phyloP scores from a whole-genome alignment of 2,329 filamentous ascomycete species.

The Plenodomus tracheiphilus region DNA sequence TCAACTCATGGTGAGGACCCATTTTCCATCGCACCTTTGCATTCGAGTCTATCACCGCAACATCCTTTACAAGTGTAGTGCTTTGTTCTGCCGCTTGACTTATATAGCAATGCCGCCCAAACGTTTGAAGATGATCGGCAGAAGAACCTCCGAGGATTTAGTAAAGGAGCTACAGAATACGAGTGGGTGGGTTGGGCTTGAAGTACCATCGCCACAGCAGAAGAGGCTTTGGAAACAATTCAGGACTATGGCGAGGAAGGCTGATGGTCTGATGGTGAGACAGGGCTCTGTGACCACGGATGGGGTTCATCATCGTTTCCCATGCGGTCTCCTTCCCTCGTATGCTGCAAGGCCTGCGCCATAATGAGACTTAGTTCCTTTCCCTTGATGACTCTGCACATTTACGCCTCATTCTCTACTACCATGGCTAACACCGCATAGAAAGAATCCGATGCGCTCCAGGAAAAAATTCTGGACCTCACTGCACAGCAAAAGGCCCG shows the following conservation, averaged over 20 bases:
- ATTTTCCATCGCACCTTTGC: neutral
- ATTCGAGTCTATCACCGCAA: neutral
- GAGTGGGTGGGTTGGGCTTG: neutral
- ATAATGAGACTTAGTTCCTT: neutral
- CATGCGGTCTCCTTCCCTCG: neutral
- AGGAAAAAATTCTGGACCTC: conserved; percentile 37
- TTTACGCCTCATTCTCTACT: neutral
- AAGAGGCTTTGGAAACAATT: neutral
- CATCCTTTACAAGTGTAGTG: neutral
- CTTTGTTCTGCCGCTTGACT: neutral
- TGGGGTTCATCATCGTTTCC: neutral
- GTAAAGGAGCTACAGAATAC: neutral
- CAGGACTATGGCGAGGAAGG: neutral
- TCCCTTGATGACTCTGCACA: neutral
- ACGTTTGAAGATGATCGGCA: neutral
- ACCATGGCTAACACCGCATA: conserved; percentile 12
- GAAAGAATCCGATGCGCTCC: conserved; percentile 37
- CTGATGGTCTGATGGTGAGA: neutral
- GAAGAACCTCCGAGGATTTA: neutral
- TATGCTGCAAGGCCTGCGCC: neutral
- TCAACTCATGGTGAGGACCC: conserved; percentile 46
- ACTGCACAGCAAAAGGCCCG: conserved; percentile 33
- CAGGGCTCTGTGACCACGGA: neutral
- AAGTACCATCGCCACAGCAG: neutral
- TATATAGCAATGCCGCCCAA: neutral